A percentile compares a stretch with the other conserved stretches of the same genome.
These are phyloP conservation scores for Yamadazyma triangularis DNA, from an alignment of 1,139 yeast genomes.

Conservation along the genomic window DNA sequence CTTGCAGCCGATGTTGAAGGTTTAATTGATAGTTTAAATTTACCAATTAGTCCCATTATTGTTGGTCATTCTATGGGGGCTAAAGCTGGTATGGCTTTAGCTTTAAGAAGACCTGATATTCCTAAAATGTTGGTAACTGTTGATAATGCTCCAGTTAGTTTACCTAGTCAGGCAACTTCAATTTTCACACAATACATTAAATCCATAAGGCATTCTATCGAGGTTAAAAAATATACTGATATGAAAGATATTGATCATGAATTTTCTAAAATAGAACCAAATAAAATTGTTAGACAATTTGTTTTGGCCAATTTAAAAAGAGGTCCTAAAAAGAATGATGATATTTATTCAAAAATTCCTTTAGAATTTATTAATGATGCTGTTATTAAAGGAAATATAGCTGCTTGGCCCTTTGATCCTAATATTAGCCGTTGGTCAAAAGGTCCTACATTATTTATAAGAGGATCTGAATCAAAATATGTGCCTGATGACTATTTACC, in stretches of 20 bases:
- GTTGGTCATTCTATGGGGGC: constrained; percentile 99
- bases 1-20: constrained; percentile 80
- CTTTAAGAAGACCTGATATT: constrained; percentile 63
- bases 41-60: constrained; percentile 51
- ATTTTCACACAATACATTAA: constrained; percentile 65
- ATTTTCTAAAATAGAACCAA: constrained; percentile 59
- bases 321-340: constrained; percentile 36
- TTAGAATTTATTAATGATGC: constrained; percentile 62
- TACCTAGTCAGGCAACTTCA: constrained; percentile 45
- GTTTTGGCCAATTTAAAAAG: constrained; percentile 63
- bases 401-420: constrained; percentile 75
- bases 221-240: constrained; percentile 38
- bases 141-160: constrained; percentile 84
- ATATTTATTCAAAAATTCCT: constrained; percentile 56
- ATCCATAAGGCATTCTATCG: constrained; percentile 53
- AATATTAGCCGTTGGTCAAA: constrained; percentile 47
- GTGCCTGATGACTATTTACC: constrained; percentile 84
- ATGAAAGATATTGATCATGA: constrained; percentile 67
- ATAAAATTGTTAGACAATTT: constrained; percentile 67
- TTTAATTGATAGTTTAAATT: constrained; percentile 52
- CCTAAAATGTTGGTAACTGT: constrained; percentile 69
- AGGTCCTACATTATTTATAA: constrained; percentile 72
- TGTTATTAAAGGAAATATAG: constrained; percentile 57
- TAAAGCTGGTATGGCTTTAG: constrained; percentile 85
- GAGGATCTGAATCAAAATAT: constrained; percentile 75